Evolutionary conservation across 1,284 basidiomycete genomes (phyloP), one percentile per base, ranked within the genome.

Genomic region (Naganishia sp.): DNA sequence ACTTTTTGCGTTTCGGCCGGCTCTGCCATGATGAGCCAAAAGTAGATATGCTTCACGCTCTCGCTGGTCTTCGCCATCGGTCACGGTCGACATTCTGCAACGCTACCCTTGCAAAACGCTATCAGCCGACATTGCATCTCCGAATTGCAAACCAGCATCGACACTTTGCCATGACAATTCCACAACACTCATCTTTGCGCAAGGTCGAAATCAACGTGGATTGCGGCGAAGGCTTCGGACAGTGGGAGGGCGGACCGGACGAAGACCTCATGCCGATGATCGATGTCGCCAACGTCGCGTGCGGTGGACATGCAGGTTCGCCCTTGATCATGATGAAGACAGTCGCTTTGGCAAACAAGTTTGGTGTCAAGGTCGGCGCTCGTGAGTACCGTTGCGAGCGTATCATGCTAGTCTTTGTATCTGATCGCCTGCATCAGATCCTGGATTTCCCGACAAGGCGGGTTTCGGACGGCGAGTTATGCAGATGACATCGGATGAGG

Each of bases 251-350:
- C 0, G 78, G 78, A 10, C 76, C 76, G 11, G 77, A 78, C 67
- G 76, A 76, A 58, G 72, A 71, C 28, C 70, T 79, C 35, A 68
- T 68, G 67, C 68, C 69, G 5, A 66, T 70, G 58, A 65, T 73
- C 51, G 69, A 70, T 50, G 67, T 70, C 7, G 68, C 67, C 11
- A 79, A 78, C 63, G 68, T 75, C 21, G 78, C 78, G 1, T 78
- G 76, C 63, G 78, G 78, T 0, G 71, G 73, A 62, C 78, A 79
- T 64, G 76, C 73, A 3, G 73, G 73, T 6, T 76, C 77, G 66
- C 75, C 72, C n/a, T 71, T 74, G 17, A 74, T 74, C 7, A 79
- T 79, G 75, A 62, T 67, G 17, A 63, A 71, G 67, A 78, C 76
- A n/a, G 73, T 76, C 5, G 67, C 63, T 0, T 67, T 76, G 23